Conservation (phyloP, 2,329 filamentous ascomycete species). For the Pseudocercospora eumusae region DNA sequence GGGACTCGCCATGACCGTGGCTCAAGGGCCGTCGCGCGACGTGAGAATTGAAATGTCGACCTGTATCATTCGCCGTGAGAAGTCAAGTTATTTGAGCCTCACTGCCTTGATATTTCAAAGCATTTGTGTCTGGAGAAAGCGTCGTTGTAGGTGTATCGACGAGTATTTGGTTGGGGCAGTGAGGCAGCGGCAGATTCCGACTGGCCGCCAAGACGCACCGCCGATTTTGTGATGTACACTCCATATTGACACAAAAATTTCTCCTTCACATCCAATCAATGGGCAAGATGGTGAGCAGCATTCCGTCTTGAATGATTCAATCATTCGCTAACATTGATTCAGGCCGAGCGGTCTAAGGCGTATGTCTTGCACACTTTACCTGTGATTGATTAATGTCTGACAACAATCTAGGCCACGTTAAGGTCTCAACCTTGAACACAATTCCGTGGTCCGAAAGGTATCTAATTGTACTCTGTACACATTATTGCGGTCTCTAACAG, state of each 20-base stretch:
- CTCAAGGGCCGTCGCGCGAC: too few relatives aligned
- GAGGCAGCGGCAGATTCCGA: too few relatives aligned
- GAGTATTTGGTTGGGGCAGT: too few relatives aligned
- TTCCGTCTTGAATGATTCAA: not conserved
- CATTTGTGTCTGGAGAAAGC: too few relatives aligned
- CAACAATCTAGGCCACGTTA: not conserved
- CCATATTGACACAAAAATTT: not conserved
- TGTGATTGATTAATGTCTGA: not conserved
- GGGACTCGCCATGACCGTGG: too few relatives aligned
- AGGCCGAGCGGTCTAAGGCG: slow-evolving; percentile 11
- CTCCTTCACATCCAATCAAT: not conserved
- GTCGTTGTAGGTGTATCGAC: too few relatives aligned
- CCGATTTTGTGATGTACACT: not conserved
- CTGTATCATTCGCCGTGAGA: too few relatives aligned
- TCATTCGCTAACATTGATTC: not conserved
- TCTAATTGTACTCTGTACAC: too few relatives aligned
- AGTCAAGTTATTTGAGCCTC: too few relatives aligned
- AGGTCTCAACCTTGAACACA: slow-evolving; percentile 9
- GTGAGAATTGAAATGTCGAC: too few relatives aligned
- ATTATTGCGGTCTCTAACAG: not conserved
- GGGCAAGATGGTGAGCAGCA: not conserved
- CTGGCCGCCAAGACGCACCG: not conserved
- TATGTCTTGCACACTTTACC: not conserved
- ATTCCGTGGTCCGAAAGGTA: slow-evolving; percentile 9
- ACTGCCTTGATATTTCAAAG: too few relatives aligned